Percentiles rank a stretch among this genome's conserved stretches.
phyloP scores from a whole-genome alignment of 345 rosid species.

The Pistacia vera region DNA sequence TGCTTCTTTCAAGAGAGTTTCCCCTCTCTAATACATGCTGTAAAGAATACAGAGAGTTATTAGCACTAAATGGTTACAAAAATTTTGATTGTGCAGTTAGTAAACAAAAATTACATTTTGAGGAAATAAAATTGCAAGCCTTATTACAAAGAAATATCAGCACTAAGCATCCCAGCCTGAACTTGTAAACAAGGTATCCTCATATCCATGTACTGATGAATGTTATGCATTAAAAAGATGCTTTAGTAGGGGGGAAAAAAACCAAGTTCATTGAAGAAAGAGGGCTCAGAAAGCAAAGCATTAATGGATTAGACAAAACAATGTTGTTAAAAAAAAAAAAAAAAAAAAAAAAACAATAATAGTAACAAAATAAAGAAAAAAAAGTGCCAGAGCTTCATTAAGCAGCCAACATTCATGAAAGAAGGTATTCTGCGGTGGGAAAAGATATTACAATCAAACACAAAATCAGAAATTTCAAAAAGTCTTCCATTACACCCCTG shows the following conservation, averaged over 20 bases:
- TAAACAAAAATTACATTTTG: not conserved
- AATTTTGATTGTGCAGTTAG: not conserved
- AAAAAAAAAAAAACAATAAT: no score
- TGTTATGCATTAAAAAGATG: not conserved
- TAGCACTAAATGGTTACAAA: not conserved
- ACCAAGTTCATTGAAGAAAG: not conserved
- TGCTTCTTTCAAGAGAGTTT: constrained; percentile 48
- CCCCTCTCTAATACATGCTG: constrained; percentile 77
- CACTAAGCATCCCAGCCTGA: not conserved
- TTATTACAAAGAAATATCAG: not conserved
- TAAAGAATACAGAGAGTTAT: not conserved
- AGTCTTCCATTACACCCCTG: not conserved
- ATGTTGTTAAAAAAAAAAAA: no score
- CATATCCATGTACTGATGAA: not conserved
- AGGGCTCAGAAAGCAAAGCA: no score
- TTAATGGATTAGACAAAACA: not conserved
- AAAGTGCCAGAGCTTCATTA: no score
- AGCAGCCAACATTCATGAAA: not conserved
- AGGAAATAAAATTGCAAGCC: not conserved
- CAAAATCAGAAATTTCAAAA: not conserved
- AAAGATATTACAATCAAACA: no score
- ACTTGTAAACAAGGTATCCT: not conserved
- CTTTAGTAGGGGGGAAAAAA: no score
- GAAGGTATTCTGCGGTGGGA: not conserved
- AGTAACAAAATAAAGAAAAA: no score